Evolutionary conservation across 2,329 filamentous ascomycete genomes (phyloP).

Genomic region (Colletotrichum lentis): DNA sequence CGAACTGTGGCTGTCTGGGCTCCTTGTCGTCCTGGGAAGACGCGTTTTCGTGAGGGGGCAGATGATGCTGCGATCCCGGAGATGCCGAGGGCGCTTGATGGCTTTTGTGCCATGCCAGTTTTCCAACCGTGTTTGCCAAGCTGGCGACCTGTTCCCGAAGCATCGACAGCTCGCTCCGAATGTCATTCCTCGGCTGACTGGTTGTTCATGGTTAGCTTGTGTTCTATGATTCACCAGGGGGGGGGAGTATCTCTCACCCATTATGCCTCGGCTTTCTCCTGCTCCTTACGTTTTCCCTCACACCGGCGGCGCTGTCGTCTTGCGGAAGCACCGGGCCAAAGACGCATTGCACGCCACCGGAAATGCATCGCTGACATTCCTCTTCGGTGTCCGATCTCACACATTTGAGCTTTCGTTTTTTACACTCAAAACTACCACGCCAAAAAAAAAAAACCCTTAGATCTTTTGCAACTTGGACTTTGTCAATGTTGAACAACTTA

Average conservation of each 20-base stretch:
- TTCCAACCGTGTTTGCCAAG: slow-evolving; percentile 42
- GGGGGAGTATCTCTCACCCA: neutral
- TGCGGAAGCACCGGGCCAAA: slow-evolving; percentile 41
- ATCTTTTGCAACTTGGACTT: no score
- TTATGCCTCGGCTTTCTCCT: slow-evolving; percentile 9
- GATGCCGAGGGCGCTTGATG: slow-evolving; percentile 12
- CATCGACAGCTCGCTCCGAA: slow-evolving; percentile 44
- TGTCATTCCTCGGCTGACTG: slow-evolving; percentile 33
- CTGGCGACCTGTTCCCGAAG: slow-evolving; percentile 45
- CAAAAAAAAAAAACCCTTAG: no score
- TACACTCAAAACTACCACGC: slow-evolving; percentile 43
- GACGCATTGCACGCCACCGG: slow-evolving; percentile 41
- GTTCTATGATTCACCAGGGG: neutral
- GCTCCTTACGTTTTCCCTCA: slow-evolving; percentile 1
- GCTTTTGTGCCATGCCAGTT: slow-evolving; percentile 41
- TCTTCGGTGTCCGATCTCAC: slow-evolving; percentile 41
- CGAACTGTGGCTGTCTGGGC: slow-evolving; percentile 48
- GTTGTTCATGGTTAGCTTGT: neutral
- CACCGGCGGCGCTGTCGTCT: slow-evolving; percentile 37
- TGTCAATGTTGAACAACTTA: neutral
- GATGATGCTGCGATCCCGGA: slow-evolving; percentile 19
- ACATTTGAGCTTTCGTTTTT: slow-evolving; percentile 54
- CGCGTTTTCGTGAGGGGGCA: slow-evolving; percentile 7
- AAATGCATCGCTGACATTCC: slow-evolving; percentile 46
- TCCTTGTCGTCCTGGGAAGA: slow-evolving; percentile 30